Evolutionary conservation across 1,284 basidiomycete species (phyloP), one percentile per base, ranked within the genome.

Genomic region (Paramarasmius palmivorus): DNA sequence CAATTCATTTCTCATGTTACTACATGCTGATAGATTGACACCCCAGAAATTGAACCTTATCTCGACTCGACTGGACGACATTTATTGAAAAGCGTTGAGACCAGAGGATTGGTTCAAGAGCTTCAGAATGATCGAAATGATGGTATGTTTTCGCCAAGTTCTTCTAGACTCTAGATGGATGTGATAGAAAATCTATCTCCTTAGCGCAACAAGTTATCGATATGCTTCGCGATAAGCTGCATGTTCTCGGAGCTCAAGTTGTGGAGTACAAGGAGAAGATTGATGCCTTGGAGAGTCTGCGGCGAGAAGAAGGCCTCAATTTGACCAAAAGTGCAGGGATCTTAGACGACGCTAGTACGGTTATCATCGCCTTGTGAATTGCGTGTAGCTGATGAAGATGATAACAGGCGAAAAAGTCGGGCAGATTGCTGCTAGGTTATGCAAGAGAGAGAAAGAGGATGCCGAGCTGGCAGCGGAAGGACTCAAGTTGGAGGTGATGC

Each of bases 121-220:
- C 64, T 81, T 12, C 72, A 73, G 47, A 60, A 64, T 20, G 65
- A 70, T 48, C 57, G 72, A 5, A 59, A 61, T 20, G 60, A 64
- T 19, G 63, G 70, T 69, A 61, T 29, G 63, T 47, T 29, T 41
- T n/a, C 49, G 20, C 47, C 34, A 42, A 32, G 44, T 55, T 56
- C n/a, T n/a, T n/a, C 14, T 44, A n/a, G 41, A 29, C 17, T 17
- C 7, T 8, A 15, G 14, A 3, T 14, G 42, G 22, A 46, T 15
- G 19, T 19, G 22, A 45, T 9, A 52, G 42, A 32, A 6, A 32
- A 32, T 32, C 46, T 42, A 9, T 52, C 54, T 58, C 55, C 20
- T n/a, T 45, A 82, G 80, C 80, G 3, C 71, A 77, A 55, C 73
- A 80, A 56, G 79, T 82, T 32, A 76, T 71, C 19, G 79, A 82